Evolutionary conservation across 2,329 filamentous ascomycete species (phyloP).

Genomic region (Trichoderma gracile): DNA sequence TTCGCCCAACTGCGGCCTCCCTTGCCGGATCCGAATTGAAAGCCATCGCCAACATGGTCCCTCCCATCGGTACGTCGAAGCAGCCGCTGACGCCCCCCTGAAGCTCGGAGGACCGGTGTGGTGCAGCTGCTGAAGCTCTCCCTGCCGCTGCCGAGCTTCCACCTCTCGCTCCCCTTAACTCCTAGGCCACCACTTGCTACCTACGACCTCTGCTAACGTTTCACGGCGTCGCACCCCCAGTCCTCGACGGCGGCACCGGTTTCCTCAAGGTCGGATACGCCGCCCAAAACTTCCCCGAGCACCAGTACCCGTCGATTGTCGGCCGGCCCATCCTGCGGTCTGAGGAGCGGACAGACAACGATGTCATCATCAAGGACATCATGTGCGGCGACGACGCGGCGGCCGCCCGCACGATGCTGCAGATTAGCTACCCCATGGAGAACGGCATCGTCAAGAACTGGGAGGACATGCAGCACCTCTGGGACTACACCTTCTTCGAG

Average conservation of each 20-base stretch:
- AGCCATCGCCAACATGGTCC: constrained; percentile 47
- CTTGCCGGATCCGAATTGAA: constrained; percentile 24
- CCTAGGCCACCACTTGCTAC: background rate
- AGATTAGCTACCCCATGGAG: constrained; percentile 99
- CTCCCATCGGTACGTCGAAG: constrained; percentile 54
- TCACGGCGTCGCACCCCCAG: constrained; percentile 48
- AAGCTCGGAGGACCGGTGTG: background rate
- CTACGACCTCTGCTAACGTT: background rate
- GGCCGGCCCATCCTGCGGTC: constrained; percentile 95
- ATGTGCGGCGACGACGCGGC: constrained; percentile 99
- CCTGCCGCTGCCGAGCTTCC: constrained; percentile 21
- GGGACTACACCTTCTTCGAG: constrained; percentile 98
- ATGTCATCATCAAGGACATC: constrained; percentile 86
- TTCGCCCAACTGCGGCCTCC: constrained; percentile 1
- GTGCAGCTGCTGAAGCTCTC: background rate
- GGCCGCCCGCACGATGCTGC: constrained; percentile 92
- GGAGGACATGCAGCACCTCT: constrained; percentile 99
- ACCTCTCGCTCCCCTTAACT: background rate
- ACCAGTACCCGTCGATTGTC: constrained; percentile 97
- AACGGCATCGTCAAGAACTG: constrained; percentile 99
- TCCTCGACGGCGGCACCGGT: constrained; percentile 98
- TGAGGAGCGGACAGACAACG: constrained; percentile 71
- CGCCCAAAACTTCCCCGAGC: constrained; percentile 98
- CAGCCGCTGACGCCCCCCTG: background rate
- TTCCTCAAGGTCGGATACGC: constrained; percentile 99